Evolutionary conservation across 1,284 basidiomycete species (phyloP).

Genomic region (Vanrija humicola): DNA sequence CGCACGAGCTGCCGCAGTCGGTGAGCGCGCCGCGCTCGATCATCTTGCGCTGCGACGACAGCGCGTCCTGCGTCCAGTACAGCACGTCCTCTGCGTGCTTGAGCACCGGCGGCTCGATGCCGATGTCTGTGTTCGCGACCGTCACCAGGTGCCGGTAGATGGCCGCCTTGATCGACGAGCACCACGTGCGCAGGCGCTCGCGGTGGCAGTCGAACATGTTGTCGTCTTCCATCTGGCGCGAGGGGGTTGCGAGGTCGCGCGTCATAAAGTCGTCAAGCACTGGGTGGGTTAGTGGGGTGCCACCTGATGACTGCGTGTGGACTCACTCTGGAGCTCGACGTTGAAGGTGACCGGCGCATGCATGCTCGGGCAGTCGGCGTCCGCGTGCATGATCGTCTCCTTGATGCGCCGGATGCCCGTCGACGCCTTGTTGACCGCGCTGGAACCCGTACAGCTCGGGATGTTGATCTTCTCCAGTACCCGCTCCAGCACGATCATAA

Average conservation of each 20-base stretch:
- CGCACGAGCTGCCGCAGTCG: neutral
- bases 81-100: neutral
- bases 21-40: neutral
- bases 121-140: neutral
- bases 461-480: conserved; percentile 5
- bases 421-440: neutral
- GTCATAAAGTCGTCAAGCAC: no score
- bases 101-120: neutral
- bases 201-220: conserved; percentile 5
- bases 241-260: no score
- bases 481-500: conserved; percentile 1
- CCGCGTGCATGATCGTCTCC: neutral
- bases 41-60: conserved; percentile 5
- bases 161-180: neutral
- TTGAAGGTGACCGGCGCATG: neutral
- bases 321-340: neutral
- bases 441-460: conserved; percentile 1
- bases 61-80: neutral
- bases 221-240: conserved; percentile 2
- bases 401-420: neutral
- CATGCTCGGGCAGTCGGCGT: neutral
- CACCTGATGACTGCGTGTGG: neutral
- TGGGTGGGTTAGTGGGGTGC: neutral
- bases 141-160: conserved; percentile 3
- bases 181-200: conserved; percentile 2